Evolutionary conservation across 2,329 filamentous ascomycete genomes (phyloP), one percentile per base, ranked within the genome.

Genomic region (Tolypocladium cylindrosporum): DNA sequence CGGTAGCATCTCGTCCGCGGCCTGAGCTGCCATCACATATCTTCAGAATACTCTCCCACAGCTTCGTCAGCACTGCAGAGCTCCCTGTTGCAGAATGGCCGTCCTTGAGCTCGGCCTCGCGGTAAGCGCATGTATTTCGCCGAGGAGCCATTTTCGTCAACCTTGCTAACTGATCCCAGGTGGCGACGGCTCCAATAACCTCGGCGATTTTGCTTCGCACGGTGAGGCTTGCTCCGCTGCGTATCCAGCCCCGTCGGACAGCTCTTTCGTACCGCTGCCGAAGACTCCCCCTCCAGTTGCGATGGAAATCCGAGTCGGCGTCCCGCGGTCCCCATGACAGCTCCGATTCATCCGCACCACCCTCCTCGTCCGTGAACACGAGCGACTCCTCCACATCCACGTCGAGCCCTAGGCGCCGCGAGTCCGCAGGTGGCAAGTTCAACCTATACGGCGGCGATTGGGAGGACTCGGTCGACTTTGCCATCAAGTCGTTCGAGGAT

Each of bases 401-500:
- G 6, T 34, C 57, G 11, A 51, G 50, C 27, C 34, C 31, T 1
- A 58, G 56, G 48, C 55, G 65, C 45, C 61, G 62, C 60, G 64
- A 69, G 59, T 67, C 66, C 4, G 65, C 64, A 4, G 63, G 63
- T 11, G 65, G 66, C 31, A 73, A 71, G 59, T 69, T 69, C 58
- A 73, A 72, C 53, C 61, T 74, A 11, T 75, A 74, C 45, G 70
- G 68, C 56, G 68, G 72, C 42, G 74, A 76, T 57, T 77, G 75
- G 75, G 75, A 77, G 59, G 73, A 76, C 55, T 72, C 73, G 6
- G 66, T 71, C 3, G 74, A 77, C 58, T 72, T 69, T 36, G 69
- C 70, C 54, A 74, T 77, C 56, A 68, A 74, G 59, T 72, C 72
- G n/a, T 77, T 77, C 40, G 69, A 72, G n/a, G 74, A 77, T 58